Evolutionary conservation across 139 green algal species (phyloP), one percentile per base, ranked within the genome.

Genomic region (Penium margaritaceum): DNA sequence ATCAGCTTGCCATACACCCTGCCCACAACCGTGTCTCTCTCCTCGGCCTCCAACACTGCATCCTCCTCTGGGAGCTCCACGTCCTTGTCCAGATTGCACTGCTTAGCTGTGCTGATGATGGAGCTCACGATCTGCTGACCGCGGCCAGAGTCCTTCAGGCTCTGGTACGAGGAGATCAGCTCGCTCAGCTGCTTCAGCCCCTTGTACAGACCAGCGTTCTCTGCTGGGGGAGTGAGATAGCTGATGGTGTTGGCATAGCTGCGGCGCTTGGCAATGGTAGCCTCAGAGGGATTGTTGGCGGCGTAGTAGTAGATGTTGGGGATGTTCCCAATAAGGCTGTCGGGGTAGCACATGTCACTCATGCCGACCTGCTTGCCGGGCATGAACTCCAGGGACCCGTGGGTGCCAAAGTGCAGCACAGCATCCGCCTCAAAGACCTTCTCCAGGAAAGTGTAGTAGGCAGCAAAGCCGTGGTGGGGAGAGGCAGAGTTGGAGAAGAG

Each of bases 261-360:
- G 70, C 94, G 88, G 74, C 94, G 88, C 91, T 99, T 99, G 67
- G 94, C 94, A 62, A 99, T 98, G 63, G 94, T 99, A 15, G 94
- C 94, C 89, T 99, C 94, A 24, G 83, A 92, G 33, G 94, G 94
- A 88, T 99, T 99, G 90, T 99, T 99, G 82, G 94, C 94, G 9
- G 94, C 94, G 72, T 99, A 99, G 88, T 99, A 99, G 90, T 99
- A 99, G 60, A 99, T 75, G 88, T 99, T 99, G 83, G 94, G 94
- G 76, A 97, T 95, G 86, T 58, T 88, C 74, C 90, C 91, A 51
- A 99, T 98, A 14, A 99, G 88, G 63, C 81, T 88, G 86, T 99
- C 94, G 15, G 94, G 94, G 88, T 97, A 99, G 91, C 94, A 99
- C 57, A 84, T 81, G 72, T 90, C 93, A 14, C 82, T 88, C 94